Base-by-base conservation (phyloP, 2,329 filamentous ascomycete genomes). In the Aspergillus sp. region DNA sequence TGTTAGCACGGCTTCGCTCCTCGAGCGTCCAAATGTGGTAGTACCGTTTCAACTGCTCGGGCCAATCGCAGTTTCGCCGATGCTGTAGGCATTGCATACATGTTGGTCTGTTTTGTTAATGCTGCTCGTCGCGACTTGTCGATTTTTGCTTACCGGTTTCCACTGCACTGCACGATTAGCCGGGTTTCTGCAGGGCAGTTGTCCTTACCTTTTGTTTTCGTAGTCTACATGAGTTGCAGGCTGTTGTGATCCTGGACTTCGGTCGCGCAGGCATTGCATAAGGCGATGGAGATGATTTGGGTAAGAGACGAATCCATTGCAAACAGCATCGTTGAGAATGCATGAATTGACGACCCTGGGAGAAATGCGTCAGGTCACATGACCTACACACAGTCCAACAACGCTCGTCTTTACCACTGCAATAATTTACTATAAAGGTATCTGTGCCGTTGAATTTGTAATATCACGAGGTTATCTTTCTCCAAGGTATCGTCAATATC, bases 201-300 rank as follows among this genome's bases (percentile, higher is more conserved):
- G 38, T 7, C 23, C 67, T 46, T 60, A 79, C 78, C 72, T 79
- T 80, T 60, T 80, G 78, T 65, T 80, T 81, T 45, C 77, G 73
- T 4, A 73, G 71, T 7, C 78, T 74, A 64, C 79, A 80, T 1
- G 75, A 71, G 63, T 78, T 78, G 60, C 78, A 80, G 5, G 78
- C 77, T 1, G 72, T 73, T 19, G 77, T 79, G 47, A 78, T 79
- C 8, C 78, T 73, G 11, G 74, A 72, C 17, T 76, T 49, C 3
- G 56, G 63, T 66, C 61, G 61, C 28, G 31, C 52, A 31, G 57
- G 57, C 52, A 59, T 61, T 23, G 46, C 46, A 31, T 30, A 34
- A 22, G 23, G 38, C 3, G 30, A 31, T 13, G 13, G 45, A 23
- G 13, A 30, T 11, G 28, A 43, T 15, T 5, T 13, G 19, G 25